phyloP scores from a whole-genome alignment of 306 rosid genomes.

The Benincasa hispida region DNA sequence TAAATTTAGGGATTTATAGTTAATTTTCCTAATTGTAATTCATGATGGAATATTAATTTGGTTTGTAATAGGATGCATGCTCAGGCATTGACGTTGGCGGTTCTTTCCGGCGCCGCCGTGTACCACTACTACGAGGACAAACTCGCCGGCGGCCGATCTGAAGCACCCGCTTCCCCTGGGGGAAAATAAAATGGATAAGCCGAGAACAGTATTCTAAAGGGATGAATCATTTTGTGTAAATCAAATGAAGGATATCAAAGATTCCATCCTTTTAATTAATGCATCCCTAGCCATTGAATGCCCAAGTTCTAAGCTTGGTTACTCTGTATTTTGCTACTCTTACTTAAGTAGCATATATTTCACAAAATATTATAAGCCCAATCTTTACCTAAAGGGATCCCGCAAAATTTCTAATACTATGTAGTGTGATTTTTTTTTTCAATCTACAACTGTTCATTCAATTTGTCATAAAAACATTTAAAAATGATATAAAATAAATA shows the following conservation, averaged over 20 bases:
- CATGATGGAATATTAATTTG: background rate
- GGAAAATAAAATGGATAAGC: background rate
- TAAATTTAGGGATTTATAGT: no score
- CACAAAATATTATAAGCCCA: background rate
- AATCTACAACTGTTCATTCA: no score
- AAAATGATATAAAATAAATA: no score
- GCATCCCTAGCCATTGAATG: no score
- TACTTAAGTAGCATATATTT: background rate
- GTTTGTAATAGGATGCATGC: slow-evolving; percentile 54
- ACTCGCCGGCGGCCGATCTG: background rate
- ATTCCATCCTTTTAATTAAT: background rate
- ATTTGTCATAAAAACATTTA: no score
- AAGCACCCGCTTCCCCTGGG: background rate
- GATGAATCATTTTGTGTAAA: background rate
- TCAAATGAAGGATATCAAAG: background rate
- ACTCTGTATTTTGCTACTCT: background rate
- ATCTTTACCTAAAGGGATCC: no score
- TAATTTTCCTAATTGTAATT: background rate
- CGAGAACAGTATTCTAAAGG: background rate
- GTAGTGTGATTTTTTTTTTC: no score
- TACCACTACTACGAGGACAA: slow-evolving; percentile 53
- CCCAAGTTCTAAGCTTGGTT: background rate
- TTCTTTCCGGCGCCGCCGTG: slow-evolving; percentile 65
- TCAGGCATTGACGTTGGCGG: slow-evolving; percentile 72
- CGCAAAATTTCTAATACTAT: no score